These are phyloP conservation scores for Coemansia javaensis DNA, from an alignment of 192 early-diverging fungal genomes.

Conservation along the genomic window DNA sequence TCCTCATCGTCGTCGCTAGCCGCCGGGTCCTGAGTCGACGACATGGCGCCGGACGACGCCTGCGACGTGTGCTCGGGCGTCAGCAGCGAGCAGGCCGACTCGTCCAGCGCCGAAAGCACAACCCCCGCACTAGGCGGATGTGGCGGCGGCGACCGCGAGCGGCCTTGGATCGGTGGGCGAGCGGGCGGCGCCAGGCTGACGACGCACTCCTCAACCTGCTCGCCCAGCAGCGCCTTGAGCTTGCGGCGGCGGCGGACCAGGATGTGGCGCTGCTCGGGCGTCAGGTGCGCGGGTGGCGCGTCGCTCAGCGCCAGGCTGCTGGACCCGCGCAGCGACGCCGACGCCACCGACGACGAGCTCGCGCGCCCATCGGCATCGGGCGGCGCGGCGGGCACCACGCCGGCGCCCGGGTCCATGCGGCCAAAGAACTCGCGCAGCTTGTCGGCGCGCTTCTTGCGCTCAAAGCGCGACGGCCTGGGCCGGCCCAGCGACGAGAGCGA, in stretches of 20 bases:
- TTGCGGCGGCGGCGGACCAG: constrained; percentile 60
- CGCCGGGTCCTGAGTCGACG: too few species aligned
- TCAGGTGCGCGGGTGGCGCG: constrained; percentile 33
- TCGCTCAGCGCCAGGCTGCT: constrained; percentile 5
- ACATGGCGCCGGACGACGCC: constrained; percentile 2
- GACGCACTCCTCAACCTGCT: constrained; percentile 52
- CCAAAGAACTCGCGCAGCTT: constrained; percentile 56
- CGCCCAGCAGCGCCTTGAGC: constrained; percentile 57
- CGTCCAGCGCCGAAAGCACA: constrained; percentile 1
- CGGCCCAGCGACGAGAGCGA: constrained; percentile 4
- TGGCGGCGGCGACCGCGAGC: not conserved
- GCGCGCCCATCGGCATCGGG: not conserved
- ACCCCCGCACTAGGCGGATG: too few species aligned
- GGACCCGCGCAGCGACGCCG: constrained; percentile 5
- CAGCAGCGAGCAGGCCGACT: constrained; percentile 10
- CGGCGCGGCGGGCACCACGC: not conserved
- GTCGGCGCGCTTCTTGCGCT: constrained; percentile 47
- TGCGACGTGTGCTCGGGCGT: constrained; percentile 16
- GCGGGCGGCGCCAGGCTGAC: constrained; percentile 7
- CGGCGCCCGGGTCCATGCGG: constrained; percentile 2
- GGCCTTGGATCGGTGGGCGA: not conserved
- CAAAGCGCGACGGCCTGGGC: constrained; percentile 14
- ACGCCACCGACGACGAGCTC: constrained; percentile 6
- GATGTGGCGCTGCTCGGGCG: constrained; percentile 52
- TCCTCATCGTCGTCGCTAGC: too few species aligned